Base-by-base conservation (phyloP, 116 monocot genomes). In the Phalaenopsis hybrid region DNA sequence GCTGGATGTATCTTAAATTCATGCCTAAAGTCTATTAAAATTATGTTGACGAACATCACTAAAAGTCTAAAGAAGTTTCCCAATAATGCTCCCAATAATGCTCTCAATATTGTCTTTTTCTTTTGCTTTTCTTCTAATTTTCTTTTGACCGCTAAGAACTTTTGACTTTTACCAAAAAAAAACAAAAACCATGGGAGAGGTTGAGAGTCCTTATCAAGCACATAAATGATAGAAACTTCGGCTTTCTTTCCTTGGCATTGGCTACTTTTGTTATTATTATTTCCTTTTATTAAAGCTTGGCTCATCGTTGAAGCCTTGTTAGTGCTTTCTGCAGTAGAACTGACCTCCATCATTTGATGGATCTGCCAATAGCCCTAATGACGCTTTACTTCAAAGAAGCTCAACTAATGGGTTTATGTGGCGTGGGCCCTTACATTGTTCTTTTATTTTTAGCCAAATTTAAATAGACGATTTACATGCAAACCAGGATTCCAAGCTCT, bases 181-280 rank as follows among this genome's bases (percentile, higher is more conserved):
- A 7, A 7, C 1, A 11, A 37, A 37, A 37, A 9, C 12, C 50
- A 50, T 50, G 50, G 50, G 50, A 63, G 63, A 8, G 23, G 63
- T 63, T 63, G 63, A 63, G 20, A 63, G 20, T 63, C 63, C 63
- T 63, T 63, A n/a, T 63, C 23, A 63, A 63, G 63, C 63, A 23
- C 5, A 2, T 1, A 3, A 37, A 37, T 37, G 37, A 23, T 63
- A 23, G 21, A 63, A 63, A 8, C 20, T 23, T 63, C 5, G 20
- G 63, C 63, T 50, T 50, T 50, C 50, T 50, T 50, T 10, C 50
- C 49, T 5, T 1, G 3, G 6, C 5, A 0, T 49, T 49, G 49
- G 50, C 12, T 50, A 2, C 50, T 50, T 50, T 50, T 50, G 9
- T 50, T 50, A 9, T 11, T 50, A 37, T 37, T 37, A 37, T 37